phyloP scores from a whole-genome alignment of 345 rosid species.

The Populus tremula region DNA sequence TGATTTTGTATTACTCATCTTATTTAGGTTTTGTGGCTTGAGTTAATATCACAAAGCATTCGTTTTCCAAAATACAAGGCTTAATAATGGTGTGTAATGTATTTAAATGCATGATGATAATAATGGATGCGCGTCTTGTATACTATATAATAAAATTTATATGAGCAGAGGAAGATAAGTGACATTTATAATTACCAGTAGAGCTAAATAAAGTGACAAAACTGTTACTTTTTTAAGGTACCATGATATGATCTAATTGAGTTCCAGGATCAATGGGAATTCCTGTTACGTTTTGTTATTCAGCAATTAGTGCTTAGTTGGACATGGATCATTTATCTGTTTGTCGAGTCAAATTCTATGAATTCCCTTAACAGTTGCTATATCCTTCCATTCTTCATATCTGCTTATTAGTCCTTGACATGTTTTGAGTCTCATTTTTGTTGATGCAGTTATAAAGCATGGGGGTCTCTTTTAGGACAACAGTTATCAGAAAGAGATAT shows the following conservation, averaged over 20 bases:
- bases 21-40: too few relatives aligned
- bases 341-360: background rate
- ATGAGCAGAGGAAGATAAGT: too few relatives aligned
- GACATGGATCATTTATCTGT: background rate
- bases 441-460: slow-evolving; percentile 84
- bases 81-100: background rate
- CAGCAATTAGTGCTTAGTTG: background rate
- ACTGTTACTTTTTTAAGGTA: background rate
- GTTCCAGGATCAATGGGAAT: background rate
- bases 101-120: background rate
- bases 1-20: background rate
- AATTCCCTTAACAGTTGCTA: background rate
- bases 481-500: slow-evolving; percentile 88
- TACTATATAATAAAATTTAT: too few relatives aligned
- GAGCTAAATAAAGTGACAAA: too few relatives aligned
- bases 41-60: too few relatives aligned
- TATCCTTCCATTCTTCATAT: background rate
- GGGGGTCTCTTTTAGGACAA: slow-evolving; percentile 97
- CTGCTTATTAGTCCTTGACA: slow-evolving; percentile 2
- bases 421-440: slow-evolving; percentile 21
- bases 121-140: too few relatives aligned
- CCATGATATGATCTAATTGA: background rate
- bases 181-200: too few relatives aligned
- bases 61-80: background rate
- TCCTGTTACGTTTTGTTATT: background rate